Conservation (phyloP, 2,329 filamentous ascomycete genomes). For the Parafenestella ontariensis region DNA sequence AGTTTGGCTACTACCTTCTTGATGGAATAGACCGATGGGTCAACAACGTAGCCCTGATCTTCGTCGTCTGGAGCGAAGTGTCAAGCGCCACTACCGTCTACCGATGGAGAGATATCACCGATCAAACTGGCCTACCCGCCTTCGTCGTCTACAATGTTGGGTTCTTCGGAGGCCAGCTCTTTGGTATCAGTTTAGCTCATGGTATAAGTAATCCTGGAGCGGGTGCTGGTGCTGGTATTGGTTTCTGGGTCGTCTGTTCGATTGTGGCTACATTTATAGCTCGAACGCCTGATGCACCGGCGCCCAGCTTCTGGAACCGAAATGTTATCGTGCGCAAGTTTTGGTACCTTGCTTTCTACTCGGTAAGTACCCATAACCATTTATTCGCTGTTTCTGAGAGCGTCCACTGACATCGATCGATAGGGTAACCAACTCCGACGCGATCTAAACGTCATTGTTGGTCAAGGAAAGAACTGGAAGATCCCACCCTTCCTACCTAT, state of each 20-base stretch:
- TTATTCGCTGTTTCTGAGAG: background rate
- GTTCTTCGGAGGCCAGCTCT: slow-evolving; percentile 61
- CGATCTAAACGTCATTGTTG: slow-evolving; percentile 63
- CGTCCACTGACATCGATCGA: background rate
- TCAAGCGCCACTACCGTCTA: slow-evolving; percentile 62
- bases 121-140: slow-evolving; percentile 54
- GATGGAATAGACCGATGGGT: slow-evolving; percentile 64
- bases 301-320: slow-evolving; percentile 53
- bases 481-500: slow-evolving; percentile 62
- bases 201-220: slow-evolving; percentile 50
- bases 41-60: slow-evolving; percentile 62
- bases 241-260: slow-evolving; percentile 56
- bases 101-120: slow-evolving; percentile 58
- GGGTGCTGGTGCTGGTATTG: slow-evolving; percentile 61
- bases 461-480: slow-evolving; percentile 62
- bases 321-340: slow-evolving; percentile 52
- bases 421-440: slow-evolving; percentile 56
- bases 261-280: slow-evolving; percentile 52
- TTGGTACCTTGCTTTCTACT: slow-evolving; percentile 65
- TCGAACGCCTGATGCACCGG: slow-evolving; percentile 52
- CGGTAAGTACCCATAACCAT: slow-evolving; percentile 51
- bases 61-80: slow-evolving; percentile 63
- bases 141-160: slow-evolving; percentile 59
- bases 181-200: slow-evolving; percentile 61
- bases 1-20: slow-evolving; percentile 64